Evolutionary conservation across 2,329 filamentous ascomycete genomes (phyloP).

Genomic region (Talaromyces rugulosus): DNA sequence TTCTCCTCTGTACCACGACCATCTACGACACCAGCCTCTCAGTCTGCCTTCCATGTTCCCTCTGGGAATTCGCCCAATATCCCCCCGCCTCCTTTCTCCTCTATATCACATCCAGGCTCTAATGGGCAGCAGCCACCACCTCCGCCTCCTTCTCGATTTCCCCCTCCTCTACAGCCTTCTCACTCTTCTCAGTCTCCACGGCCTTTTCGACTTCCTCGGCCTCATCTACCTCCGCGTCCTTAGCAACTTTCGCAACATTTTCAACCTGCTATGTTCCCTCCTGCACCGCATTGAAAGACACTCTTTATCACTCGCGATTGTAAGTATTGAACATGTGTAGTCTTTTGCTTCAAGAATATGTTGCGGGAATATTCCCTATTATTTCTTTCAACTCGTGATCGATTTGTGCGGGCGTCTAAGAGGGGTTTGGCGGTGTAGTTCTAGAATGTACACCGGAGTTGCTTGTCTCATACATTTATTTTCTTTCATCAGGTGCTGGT

Average conservation of each 20-base stretch:
- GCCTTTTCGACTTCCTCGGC: not conserved
- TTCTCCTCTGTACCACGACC: not conserved
- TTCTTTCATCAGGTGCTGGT: not conserved
- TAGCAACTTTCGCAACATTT: not conserved
- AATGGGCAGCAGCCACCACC: slow-evolving; percentile 17
- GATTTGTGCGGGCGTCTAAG: not conserved
- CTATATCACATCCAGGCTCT: not conserved
- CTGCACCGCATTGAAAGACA: too few relatives aligned
- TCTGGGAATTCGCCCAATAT: not conserved
- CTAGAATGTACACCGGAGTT: not conserved
- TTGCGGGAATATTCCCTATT: not conserved
- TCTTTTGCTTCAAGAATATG: not conserved
- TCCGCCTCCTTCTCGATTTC: slow-evolving; percentile 9
- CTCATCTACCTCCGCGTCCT: not conserved
- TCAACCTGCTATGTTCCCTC: too few relatives aligned
- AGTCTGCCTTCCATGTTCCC: not conserved
- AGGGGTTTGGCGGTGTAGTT: not conserved
- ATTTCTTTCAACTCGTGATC: not conserved
- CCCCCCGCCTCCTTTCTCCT: not conserved
- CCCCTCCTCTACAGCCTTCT: not conserved
- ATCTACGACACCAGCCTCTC: not conserved
- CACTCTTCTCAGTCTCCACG: not conserved
- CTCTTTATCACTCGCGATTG: not conserved
- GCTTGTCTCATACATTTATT: not conserved
- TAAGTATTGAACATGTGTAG: not conserved